Evolutionary conservation across 495 filamentous ascomycete species (phyloP), one percentile per base, ranked within the genome.

Genomic region (Podospora australis): DNA sequence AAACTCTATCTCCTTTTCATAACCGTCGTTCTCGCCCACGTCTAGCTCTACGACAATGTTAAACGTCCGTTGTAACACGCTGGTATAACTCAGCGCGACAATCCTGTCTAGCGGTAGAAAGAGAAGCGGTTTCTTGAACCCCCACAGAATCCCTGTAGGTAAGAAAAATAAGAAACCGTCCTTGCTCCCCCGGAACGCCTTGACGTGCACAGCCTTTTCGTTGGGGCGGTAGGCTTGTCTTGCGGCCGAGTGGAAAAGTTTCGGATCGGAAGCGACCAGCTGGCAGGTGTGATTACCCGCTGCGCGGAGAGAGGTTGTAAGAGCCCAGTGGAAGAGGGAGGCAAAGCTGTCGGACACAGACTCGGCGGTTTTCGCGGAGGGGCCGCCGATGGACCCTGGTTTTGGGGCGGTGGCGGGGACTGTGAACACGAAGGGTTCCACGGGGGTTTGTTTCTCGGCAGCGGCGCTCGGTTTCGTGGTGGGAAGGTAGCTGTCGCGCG

Each of bases 91-190:
- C 11, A 96, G 77, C 8, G 86, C 86, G 2, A 82, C 81, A 43
- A 97, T 84, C 30, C 74, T 70, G 36, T 85, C 79, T 38, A 94
- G 85, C 2, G 88, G 81, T 51, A 97, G 82, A 71, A 88, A 96
- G 13, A 88, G 57, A 20, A 98, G 70, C 0, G 92, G 92, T 60
- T 98, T 98, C 66, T 96, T 96, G 78, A 95, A 97, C 1, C 81
- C 90, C 74, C 86, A 98, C 23, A 98, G 62, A 38, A 98, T 91
- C 2, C 92, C 92, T 17, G 75, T 82, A 34, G 84, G 78, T 6
- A 96, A 73, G 60, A 97, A 85, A 67, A 95, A 97, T 9, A 98
- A 74, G 52, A 83, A 98, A 9, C 92, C 90, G 65, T 98, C 92
- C 76, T 98, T 98, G 56, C 82, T 90, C 1, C 92, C 92, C 32